These are phyloP conservation scores for Cordyceps tenuipes DNA, from an alignment of 2,329 filamentous ascomycete genomes.

Conservation along the genomic window DNA sequence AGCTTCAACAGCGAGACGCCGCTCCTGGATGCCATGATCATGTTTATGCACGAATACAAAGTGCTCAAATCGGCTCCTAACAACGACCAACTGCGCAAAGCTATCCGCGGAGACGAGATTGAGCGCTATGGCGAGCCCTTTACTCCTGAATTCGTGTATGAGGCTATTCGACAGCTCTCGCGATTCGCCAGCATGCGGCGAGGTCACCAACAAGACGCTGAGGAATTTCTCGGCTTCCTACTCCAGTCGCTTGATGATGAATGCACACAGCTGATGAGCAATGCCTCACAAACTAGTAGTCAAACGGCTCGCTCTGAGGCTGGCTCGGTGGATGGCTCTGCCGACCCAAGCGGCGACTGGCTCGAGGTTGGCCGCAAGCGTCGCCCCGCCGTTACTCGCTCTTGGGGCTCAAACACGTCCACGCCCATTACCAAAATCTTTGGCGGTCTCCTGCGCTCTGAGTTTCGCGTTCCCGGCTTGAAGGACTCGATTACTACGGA, in stretches of 20 bases:
- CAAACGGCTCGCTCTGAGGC: constrained; percentile 26
- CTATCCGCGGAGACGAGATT: constrained; percentile 72
- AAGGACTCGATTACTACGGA: constrained; percentile 90
- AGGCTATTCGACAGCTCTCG: constrained; percentile 77
- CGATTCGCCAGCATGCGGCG: constrained; percentile 92
- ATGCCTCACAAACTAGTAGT: constrained; percentile 17
- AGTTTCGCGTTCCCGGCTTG: constrained; percentile 75
- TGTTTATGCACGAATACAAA: constrained; percentile 91
- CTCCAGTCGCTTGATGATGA: constrained; percentile 91
- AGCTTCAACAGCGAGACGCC: constrained; percentile 95
- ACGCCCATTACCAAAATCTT: constrained; percentile 94
- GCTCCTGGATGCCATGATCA: constrained; percentile 89
- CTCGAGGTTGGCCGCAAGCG: constrained; percentile 91
- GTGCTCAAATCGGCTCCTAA: constrained; percentile 72
- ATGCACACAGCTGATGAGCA: constrained; percentile 64
- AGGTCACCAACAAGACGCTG: constrained; percentile 94
- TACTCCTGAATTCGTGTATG: constrained; percentile 90
- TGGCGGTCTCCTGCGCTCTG: constrained; percentile 81
- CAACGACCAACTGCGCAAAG: constrained; percentile 62
- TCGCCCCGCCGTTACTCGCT: constrained; percentile 75
- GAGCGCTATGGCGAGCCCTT: constrained; percentile 89
- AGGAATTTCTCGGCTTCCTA: constrained; percentile 91
- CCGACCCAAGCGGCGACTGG: constrained; percentile 52
- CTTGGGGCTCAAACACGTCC: constrained; percentile 65
- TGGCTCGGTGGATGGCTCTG: constrained; percentile 20